A percentile compares a stretch with the other conserved stretches of the same genome.
Evolutionary conservation across 768 basidiomycete species (phyloP).

Genomic region (Boletus rubescentipes): DNA sequence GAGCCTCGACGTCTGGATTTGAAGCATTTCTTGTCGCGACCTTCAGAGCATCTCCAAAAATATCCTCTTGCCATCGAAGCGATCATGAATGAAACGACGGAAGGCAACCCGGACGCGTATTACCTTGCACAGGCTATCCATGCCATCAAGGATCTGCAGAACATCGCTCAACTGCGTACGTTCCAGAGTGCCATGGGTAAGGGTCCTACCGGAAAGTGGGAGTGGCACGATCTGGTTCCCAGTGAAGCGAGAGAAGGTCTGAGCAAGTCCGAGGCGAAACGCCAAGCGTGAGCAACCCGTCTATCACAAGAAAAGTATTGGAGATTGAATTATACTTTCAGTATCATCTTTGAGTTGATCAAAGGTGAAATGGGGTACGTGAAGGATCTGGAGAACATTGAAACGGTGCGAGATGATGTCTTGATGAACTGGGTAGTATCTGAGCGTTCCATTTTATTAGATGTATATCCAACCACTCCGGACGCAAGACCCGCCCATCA

Average conservation of each 20-base stretch:
- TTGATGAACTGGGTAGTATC: slow-evolving; percentile 19
- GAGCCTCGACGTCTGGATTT: slow-evolving; percentile 60
- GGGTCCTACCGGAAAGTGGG: slow-evolving; percentile 76
- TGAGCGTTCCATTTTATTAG: slow-evolving; percentile 37
- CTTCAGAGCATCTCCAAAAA: slow-evolving; percentile 62
- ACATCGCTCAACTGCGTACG: slow-evolving; percentile 77
- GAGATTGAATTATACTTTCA: slow-evolving; percentile 28
- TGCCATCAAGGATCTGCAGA: slow-evolving; percentile 80
- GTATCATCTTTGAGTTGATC: slow-evolving; percentile 92
- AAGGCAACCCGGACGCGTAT: slow-evolving; percentile 79
- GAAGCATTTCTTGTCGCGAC: slow-evolving; percentile 60
- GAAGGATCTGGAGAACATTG: slow-evolving; percentile 85
- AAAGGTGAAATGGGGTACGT: slow-evolving; percentile 96
- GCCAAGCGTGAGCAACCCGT: slow-evolving; percentile 67
- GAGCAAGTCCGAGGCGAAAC: slow-evolving; percentile 73
- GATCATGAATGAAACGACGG: slow-evolving; percentile 77
- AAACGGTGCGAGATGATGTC: slow-evolving; percentile 45
- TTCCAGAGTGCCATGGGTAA: slow-evolving; percentile 90
- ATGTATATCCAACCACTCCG: slow-evolving; percentile 82
- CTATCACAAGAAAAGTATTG: not conserved
- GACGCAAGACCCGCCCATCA: slow-evolving; percentile 71
- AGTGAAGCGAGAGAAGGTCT: slow-evolving; percentile 60
- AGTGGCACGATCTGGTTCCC: slow-evolving; percentile 88
- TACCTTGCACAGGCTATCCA: slow-evolving; percentile 82
- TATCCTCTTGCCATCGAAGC: slow-evolving; percentile 84